These are phyloP conservation scores for Ruellia speciosa DNA, from an alignment of 305 asterid species.

Conservation along the genomic window DNA sequence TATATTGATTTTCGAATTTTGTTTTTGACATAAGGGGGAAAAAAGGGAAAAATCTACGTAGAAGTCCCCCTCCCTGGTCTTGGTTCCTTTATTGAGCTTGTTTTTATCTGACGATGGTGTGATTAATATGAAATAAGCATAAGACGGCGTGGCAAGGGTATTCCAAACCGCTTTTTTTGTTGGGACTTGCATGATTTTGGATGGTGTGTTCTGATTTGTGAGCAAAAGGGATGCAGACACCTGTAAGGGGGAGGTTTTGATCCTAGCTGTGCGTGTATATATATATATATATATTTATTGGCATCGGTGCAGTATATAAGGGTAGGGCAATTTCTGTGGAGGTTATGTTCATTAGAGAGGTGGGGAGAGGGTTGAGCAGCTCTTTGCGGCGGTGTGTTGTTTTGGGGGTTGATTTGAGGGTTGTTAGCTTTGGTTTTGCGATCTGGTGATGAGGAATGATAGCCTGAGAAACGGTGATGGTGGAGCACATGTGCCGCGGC, in stretches of 20 bases:
- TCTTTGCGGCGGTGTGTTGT: slow-evolving; percentile 15
- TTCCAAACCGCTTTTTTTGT: slow-evolving; percentile 28
- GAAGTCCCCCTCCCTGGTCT: too few relatives aligned
- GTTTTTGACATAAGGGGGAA: too few relatives aligned
- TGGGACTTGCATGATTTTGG: slow-evolving; percentile 34
- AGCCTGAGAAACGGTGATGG: slow-evolving; percentile 41
- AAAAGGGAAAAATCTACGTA: too few relatives aligned
- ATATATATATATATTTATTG: neutral
- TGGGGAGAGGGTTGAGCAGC: slow-evolving; percentile 22
- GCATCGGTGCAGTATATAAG: too few relatives aligned
- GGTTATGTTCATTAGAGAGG: slow-evolving; percentile 43
- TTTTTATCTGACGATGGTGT: slow-evolving; percentile 32
- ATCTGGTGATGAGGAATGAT: slow-evolving; percentile 57
- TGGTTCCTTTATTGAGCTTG: slow-evolving; percentile 14
- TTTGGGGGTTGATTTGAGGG: too few relatives aligned
- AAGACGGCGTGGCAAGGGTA: slow-evolving; percentile 23
- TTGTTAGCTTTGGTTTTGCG: too few relatives aligned
- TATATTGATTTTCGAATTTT: neutral
- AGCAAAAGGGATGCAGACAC: slow-evolving; percentile 34
- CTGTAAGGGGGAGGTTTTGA: slow-evolving; percentile 27
- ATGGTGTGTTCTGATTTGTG: slow-evolving; percentile 34
- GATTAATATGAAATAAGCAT: slow-evolving; percentile 27
- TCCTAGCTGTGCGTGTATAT: slow-evolving; percentile 2
- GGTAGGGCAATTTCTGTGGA: slow-evolving; percentile 11
- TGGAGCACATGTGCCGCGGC: slow-evolving; percentile 33